Evolutionary conservation across 2,329 filamentous ascomycete species (phyloP).

Genomic region (Calonectria henricotiae): DNA sequence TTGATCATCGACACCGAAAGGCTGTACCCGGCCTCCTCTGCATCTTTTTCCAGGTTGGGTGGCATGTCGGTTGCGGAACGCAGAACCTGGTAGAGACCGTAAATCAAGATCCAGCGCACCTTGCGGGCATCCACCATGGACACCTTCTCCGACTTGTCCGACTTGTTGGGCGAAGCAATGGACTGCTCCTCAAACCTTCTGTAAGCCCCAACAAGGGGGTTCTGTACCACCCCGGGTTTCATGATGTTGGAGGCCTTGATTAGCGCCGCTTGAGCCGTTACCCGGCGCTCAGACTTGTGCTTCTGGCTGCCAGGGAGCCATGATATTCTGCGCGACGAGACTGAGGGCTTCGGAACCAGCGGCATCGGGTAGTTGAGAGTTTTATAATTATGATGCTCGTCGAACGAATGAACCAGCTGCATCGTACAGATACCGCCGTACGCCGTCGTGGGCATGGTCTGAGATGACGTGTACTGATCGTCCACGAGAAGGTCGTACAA

Average conservation of each 20-base stretch:
- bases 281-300: constrained; percentile 65
- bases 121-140: constrained; percentile 79
- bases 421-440: constrained; percentile 80
- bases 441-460: constrained; percentile 69
- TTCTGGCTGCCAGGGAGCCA: constrained; percentile 64
- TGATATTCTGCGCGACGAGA: constrained; percentile 56
- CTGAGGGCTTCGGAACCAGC: constrained; percentile 70
- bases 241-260: constrained; percentile 67
- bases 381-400: constrained; percentile 72
- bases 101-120: constrained; percentile 84
- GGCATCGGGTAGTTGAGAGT: constrained; percentile 79
- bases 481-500: constrained; percentile 83
- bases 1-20: constrained; percentile 63
- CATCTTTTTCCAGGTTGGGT: constrained; percentile 71
- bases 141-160: constrained; percentile 71
- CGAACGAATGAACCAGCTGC: constrained; percentile 79
- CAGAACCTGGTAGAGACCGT: constrained; percentile 82
- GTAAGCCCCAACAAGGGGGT: constrained; percentile 78
- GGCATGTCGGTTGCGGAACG: constrained; percentile 76
- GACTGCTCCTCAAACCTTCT: constrained; percentile 78
- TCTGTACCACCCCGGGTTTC: constrained; percentile 60
- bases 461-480: constrained; percentile 65
- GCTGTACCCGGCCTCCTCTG: constrained; percentile 72
- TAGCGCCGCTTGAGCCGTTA: constrained; percentile 69
- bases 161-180: constrained; percentile 66